Conservation (phyloP, 1,284 basidiomycete species). For the Irpex lacteus region DNA sequence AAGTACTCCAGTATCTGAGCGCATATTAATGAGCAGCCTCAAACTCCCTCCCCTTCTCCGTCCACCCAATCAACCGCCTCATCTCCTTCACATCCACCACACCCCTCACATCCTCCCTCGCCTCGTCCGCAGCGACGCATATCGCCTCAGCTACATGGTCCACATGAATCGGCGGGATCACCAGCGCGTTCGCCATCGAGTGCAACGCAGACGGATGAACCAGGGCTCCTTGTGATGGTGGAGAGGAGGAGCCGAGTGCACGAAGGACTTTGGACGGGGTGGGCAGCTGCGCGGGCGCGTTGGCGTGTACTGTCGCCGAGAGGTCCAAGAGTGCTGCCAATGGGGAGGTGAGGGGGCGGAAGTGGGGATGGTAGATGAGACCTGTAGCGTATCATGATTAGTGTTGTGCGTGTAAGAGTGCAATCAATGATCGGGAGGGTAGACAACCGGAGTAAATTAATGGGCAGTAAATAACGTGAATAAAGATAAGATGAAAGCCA, state of each 20-base stretch:
- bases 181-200: constrained; percentile 75
- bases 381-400: constrained; percentile 46
- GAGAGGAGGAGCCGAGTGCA: constrained; percentile 28
- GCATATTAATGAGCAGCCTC: not conserved
- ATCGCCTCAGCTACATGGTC: constrained; percentile 93
- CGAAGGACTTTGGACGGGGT: constrained; percentile 61
- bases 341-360: constrained; percentile 84
- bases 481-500: not conserved
- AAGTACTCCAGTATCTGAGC: no score
- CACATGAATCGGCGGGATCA: constrained; percentile 89
- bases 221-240: constrained; percentile 17
- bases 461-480: not conserved
- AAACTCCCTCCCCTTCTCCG: constrained; percentile 28
- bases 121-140: constrained; percentile 43
- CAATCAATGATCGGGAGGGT: not conserved
- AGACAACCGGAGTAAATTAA: not conserved
- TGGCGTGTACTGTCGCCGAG: constrained; percentile 64
- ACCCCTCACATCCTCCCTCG: constrained; percentile 51
- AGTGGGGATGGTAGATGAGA: constrained; percentile 94
- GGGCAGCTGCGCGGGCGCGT: constrained; percentile 54
- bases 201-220: constrained; percentile 48
- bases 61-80: constrained; percentile 72
- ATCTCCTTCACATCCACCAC: constrained; percentile 77
- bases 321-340: constrained; percentile 84
- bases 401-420: no score